Conservation (phyloP, 345 rosid species). For the Citrus inodora region DNA sequence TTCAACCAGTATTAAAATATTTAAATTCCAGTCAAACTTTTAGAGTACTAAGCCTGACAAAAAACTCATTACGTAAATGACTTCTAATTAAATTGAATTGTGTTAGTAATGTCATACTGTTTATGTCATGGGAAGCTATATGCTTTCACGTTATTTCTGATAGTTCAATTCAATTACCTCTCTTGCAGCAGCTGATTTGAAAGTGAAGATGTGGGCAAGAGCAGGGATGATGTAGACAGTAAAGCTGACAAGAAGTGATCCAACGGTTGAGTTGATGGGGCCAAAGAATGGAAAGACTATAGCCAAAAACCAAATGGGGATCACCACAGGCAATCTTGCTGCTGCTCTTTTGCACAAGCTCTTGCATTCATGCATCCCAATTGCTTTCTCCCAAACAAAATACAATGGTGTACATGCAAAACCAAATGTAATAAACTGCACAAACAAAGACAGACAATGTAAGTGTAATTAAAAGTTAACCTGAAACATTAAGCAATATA, state of each 20-base stretch:
- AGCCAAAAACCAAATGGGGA: conserved; percentile 95
- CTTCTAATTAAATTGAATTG: too few relatives aligned
- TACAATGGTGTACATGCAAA: conserved; percentile 95
- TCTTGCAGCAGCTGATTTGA: conserved; percentile 77
- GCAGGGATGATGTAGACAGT: conserved; percentile 99
- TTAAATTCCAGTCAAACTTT: conserved; percentile 17
- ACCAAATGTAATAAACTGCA: conserved; percentile 93
- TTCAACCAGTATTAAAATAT: not conserved
- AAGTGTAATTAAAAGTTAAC: not conserved
- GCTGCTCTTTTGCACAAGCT: conserved; percentile 96
- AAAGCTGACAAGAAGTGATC: conserved; percentile 97
- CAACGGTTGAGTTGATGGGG: conserved; percentile 95
- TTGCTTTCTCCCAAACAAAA: conserved; percentile 99
- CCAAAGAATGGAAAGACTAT: conserved; percentile 96
- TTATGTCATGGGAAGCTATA: too few relatives aligned
- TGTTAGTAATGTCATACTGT: not conserved
- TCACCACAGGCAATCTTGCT: conserved; percentile 85
- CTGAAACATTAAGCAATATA: not conserved
- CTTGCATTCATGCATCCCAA: conserved; percentile 92
- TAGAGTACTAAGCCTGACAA: not conserved
- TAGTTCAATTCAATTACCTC: conserved; percentile 42
- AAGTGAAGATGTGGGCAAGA: conserved; percentile 86
- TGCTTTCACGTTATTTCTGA: not conserved
- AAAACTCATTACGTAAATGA: not conserved
- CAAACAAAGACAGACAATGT: not conserved